Evolutionary conservation across 768 basidiomycete species (phyloP).

Genomic region (Lepiota brunneoincarnata): DNA sequence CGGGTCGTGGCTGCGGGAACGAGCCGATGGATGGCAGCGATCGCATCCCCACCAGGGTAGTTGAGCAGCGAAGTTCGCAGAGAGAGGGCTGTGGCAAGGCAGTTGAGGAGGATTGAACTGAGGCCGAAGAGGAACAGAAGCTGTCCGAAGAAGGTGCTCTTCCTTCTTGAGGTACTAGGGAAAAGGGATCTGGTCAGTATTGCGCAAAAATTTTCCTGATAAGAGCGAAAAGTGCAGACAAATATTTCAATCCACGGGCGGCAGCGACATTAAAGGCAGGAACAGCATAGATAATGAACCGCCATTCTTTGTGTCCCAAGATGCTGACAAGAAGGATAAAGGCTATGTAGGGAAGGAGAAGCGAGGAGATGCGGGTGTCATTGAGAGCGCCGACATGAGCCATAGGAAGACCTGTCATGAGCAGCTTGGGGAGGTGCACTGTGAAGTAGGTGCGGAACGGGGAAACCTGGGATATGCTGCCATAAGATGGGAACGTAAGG

Average conservation of each 20-base stretch:
- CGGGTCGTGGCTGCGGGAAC: conserved; percentile 28
- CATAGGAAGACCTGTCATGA: conserved; percentile 63
- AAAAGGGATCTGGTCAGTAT: background rate
- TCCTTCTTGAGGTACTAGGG: conserved; percentile 46
- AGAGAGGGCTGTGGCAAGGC: conserved; percentile 47
- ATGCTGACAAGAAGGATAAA: conserved; percentile 68
- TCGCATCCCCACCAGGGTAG: conserved; percentile 86
- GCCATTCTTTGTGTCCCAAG: conserved; percentile 96
- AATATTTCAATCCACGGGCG: conserved; percentile 55
- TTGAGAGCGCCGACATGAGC: conserved; percentile 47
- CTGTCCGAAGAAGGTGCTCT: conserved; percentile 41
- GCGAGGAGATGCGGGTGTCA: conserved; percentile 47
- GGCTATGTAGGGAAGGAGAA: conserved; percentile 48
- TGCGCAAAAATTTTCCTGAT: background rate
- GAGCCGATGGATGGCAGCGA: conserved; percentile 56
- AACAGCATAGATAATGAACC: conserved; percentile 87
- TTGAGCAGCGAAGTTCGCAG: conserved; percentile 65
- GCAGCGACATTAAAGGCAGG: conserved; percentile 81
- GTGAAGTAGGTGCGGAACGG: conserved; percentile 68
- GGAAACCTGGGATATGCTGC: conserved; percentile 50
- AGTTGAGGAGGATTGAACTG: conserved; percentile 53
- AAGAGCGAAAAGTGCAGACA: conserved; percentile 46
- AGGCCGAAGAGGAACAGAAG: conserved; percentile 43
- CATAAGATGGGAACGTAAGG: conserved; percentile 4
- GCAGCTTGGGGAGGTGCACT: conserved; percentile 71